Base-by-base conservation (phyloP, 805 yeast species). In the Yarrowia phangngaensis region DNA sequence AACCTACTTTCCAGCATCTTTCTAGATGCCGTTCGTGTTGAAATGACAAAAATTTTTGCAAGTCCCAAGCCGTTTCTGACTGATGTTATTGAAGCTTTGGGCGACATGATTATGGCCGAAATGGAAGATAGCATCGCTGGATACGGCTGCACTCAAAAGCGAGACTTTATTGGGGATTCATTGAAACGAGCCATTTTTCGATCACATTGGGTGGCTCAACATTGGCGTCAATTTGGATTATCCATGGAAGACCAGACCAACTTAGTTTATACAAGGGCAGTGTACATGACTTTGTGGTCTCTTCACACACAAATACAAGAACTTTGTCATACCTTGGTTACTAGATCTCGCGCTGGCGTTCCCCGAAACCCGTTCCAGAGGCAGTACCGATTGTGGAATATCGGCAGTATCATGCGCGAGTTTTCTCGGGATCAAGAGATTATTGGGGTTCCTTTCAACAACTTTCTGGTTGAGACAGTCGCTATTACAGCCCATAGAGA, bases 61-160 rank as follows among this genome's bases (percentile, higher is more conserved):
- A 22, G 27, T 6, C 45, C 45, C 6, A 32, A 22, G 3, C 45
- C 45, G 2, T 38, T 38, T 24, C 17, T 17, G 7, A 13, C 45
- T 3, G 45, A 38, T 14, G 45, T 27, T 2, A 28, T 27, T 7
- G 19, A 32, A 9, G 45, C 45, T 6, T 26, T 32, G 1, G 45
- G 45, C n/a, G 26, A 38, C 45, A 38, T 38, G 45, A 38, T 38
- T 24, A 38, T 38, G 45, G 32, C 45, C 0, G 45, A 38, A 19
- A 38, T 38, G 45, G 45, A 38, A 32, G 45, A 38, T 15, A 38
- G 20, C 11, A 38, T 38, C 32, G 13, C 32, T 13, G 45, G 45
- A 8, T 26, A 38, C 32, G 45, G 45, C 8, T 26, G 27, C 32
- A 27, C 32, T n/a, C 24, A 19, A 2, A 31, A 38, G 32, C 4